phyloP scores from a whole-genome alignment of 1,139 yeast genomes.

The Spathaspora sp. region DNA sequence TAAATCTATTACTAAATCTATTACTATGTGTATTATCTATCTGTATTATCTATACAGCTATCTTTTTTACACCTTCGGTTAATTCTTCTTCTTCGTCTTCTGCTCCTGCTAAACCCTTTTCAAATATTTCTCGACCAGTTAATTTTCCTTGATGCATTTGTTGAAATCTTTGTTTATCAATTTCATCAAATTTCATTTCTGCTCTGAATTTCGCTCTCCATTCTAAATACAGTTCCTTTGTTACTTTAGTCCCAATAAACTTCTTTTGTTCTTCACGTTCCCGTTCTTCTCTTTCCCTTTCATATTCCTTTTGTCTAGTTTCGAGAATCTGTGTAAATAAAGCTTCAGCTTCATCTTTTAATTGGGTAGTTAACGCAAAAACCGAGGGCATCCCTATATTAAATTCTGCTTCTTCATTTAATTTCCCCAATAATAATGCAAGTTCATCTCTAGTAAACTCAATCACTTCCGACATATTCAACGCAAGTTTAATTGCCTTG shows the following conservation, averaged over 20 bases:
- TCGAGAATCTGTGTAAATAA: conserved; percentile 58
- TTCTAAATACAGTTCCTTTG: conserved; percentile 60
- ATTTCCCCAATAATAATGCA: conserved; percentile 33
- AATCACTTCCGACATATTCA: conserved; percentile 53
- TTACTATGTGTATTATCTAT: not conserved
- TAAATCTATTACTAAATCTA: too few relatives aligned
- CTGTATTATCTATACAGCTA: conserved; percentile 16
- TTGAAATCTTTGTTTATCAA: conserved; percentile 50
- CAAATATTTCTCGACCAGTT: conserved; percentile 88
- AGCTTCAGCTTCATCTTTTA: conserved; percentile 79
- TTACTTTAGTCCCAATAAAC: conserved; percentile 80
- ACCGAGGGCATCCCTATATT: conserved; percentile 87
- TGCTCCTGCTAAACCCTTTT: conserved; percentile 75
- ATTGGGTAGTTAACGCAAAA: conserved; percentile 70
- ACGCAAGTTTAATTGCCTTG: conserved; percentile 12
- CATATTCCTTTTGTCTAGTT: conserved; percentile 57
- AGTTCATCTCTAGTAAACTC: conserved; percentile 51
- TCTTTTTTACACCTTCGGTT: conserved; percentile 21
- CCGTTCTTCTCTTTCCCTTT: conserved; percentile 53
- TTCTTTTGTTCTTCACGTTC: conserved; percentile 71
- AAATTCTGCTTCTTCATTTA: conserved; percentile 65
- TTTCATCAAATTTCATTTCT: conserved; percentile 54
- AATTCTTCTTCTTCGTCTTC: conserved; percentile 41
- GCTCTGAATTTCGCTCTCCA: conserved; percentile 72
- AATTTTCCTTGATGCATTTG: conserved; percentile 72